Base-by-base conservation (phyloP, 2,329 filamentous ascomycete genomes). In the Colletotrichum sojae region DNA sequence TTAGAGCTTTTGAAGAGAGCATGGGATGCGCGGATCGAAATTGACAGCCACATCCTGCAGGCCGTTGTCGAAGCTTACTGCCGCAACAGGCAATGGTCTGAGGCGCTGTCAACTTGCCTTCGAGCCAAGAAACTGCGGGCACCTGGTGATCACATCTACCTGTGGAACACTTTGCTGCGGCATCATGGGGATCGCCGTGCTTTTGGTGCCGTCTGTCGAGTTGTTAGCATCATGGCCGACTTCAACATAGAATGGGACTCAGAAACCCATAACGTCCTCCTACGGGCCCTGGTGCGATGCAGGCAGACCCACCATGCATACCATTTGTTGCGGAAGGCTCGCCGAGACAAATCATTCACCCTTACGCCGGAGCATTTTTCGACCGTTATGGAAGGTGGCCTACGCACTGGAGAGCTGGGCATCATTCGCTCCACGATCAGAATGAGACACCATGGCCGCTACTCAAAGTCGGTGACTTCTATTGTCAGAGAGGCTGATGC, bases 121-220 rank as follows among this genome's bases (percentile, higher is more conserved):
- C 86, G 87, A 52, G 85, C 89, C 39, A 82, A 90, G 22, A 78
- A 80, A 13, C 83, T 84, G 70, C 81, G 83, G 18, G 85, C 89
- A 1, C 82, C 85, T 2, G 80, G 79, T n/a, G 71, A 75, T 5
- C 82, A 86, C 22, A 90, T 90, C 2, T 83, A 85, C 39, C 88
- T 94, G 75, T 98, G 93, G 93, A 97, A 98, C 76, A 85, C 89
- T 61, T 81, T 98, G 39, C 82, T 98, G 5, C 85, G 87, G 64
- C 88, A 91, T 69, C 87, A 94, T 77, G 93, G 92, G 6, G 82
- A 88, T 63, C 85, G 87, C 6, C 87, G 91, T 63, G 83, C 85
- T 60, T 77, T 89, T 6, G 76, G 76, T n/a, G 80, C 80, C 55
- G 81, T 88, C 61, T 85, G 88, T 73, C 81, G 79, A 5, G 65